Percentiles rank a stretch among this genome's conserved stretches.
phyloP scores from a whole-genome alignment of 2,329 filamentous ascomycete species.

The Calonectria leucothoes region DNA sequence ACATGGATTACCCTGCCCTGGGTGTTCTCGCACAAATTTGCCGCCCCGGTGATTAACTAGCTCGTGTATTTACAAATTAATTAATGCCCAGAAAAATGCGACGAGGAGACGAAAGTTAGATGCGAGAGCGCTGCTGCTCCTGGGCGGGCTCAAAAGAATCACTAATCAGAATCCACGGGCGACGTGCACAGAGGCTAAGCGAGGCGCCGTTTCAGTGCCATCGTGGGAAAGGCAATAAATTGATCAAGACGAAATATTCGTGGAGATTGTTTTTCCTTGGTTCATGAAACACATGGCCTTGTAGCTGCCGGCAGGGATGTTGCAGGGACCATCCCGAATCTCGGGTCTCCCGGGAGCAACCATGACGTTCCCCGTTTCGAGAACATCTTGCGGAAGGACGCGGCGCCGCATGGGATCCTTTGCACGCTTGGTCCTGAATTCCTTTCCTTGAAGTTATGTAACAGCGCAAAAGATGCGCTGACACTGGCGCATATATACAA shows the following conservation, averaged over 20 bases:
- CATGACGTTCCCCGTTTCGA: not conserved
- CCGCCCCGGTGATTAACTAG: not conserved
- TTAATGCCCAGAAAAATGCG: not conserved
- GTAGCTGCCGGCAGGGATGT: not conserved
- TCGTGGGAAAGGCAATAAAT: not conserved
- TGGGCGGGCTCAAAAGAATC: not conserved
- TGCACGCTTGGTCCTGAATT: rapidly evolving
- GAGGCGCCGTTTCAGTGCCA: not conserved
- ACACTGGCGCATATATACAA: not conserved
- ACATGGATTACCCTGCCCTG: not conserved
- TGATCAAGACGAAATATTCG: not conserved
- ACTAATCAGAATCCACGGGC: not conserved
- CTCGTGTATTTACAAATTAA: not conserved
- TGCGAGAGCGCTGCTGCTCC: not conserved
- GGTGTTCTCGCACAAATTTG: not conserved
- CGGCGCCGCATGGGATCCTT: too few species aligned
- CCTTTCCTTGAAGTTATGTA: not conserved
- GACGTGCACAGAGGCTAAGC: not conserved
- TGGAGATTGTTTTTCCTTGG: not conserved
- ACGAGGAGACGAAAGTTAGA: not conserved
- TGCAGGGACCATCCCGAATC: not conserved
- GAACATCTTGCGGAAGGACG: not conserved
- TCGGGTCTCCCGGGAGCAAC: not conserved
- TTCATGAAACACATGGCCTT: not conserved
- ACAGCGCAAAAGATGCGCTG: not conserved